Evolutionary conservation across 1,284 basidiomycete genomes (phyloP).

Genomic region (Sphagnurus paluster): DNA sequence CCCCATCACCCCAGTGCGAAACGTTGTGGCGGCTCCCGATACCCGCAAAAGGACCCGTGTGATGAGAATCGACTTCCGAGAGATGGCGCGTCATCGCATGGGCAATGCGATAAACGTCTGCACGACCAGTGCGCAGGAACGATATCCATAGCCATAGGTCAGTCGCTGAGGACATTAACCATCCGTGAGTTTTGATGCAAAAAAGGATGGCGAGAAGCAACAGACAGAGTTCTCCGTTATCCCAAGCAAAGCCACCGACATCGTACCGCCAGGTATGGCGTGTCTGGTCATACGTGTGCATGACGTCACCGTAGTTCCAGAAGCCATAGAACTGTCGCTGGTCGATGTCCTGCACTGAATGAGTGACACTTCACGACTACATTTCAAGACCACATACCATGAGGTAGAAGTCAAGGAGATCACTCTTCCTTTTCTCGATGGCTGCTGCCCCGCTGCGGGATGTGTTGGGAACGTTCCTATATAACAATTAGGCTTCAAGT

Average conservation of each 20-base stretch:
- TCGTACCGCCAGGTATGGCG: constrained; percentile 46
- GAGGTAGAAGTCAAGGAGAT: constrained; percentile 42
- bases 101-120: constrained; percentile 40
- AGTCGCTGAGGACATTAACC: constrained; percentile 24
- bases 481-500: not conserved
- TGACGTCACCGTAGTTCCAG: constrained; percentile 44
- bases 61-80: constrained; percentile 42
- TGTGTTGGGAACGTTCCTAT: constrained; percentile 34
- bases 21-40: constrained; percentile 43
- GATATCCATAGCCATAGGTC: constrained; percentile 47
- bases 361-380: not conserved
- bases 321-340: constrained; percentile 43
- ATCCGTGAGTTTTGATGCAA: not conserved
- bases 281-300: constrained; percentile 44
- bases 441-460: constrained; percentile 30
- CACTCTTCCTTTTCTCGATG: constrained; percentile 38
- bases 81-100: constrained; percentile 41
- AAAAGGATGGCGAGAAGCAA: not conserved
- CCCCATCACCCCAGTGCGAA: constrained; percentile 46
- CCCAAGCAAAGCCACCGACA: constrained; percentile 42
- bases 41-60: constrained; percentile 40
- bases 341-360: constrained; percentile 32
- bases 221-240: constrained; percentile 38
- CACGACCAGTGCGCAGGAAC: constrained; percentile 42
- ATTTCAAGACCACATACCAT: constrained; percentile 22